These are phyloP conservation scores for Fusarium poae DNA, from an alignment of 2,329 filamentous ascomycete genomes.

Conservation along the genomic window DNA sequence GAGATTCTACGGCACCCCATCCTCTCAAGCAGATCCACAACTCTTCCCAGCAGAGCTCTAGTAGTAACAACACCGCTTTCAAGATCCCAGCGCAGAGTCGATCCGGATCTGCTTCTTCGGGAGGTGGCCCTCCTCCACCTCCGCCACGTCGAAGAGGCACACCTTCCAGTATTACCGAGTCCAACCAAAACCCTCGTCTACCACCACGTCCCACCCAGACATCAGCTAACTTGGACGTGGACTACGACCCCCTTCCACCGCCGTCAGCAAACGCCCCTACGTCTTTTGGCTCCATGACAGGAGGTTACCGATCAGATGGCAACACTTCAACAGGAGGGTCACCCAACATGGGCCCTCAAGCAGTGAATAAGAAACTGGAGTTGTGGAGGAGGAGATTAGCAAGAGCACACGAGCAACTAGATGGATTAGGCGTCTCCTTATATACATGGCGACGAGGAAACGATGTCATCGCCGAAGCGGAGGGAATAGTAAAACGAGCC, in stretches of 20 bases:
- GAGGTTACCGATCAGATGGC: conserved; percentile 50
- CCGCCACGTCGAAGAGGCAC: conserved; percentile 62
- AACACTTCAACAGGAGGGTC: conserved; percentile 53
- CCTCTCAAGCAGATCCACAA: conserved; percentile 59
- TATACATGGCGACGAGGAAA: conserved; percentile 80
- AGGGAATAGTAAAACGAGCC: conserved; percentile 71
- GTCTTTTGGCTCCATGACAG: conserved; percentile 44
- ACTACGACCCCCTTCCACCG: conserved; percentile 58
- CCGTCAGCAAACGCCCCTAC: conserved; percentile 46
- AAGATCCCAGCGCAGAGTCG: conserved; percentile 34
- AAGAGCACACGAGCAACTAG: conserved; percentile 72
- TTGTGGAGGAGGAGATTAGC: conserved; percentile 78
- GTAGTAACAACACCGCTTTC: conserved; percentile 35
- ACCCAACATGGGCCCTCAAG: conserved; percentile 53
- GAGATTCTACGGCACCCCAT: conserved; percentile 50
- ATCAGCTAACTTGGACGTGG: conserved; percentile 57
- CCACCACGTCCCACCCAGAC: conserved; percentile 50
- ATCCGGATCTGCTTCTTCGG: conserved; percentile 29
- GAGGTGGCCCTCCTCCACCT: conserved; percentile 59
- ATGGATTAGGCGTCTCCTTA: conserved; percentile 74
- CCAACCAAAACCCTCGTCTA: conserved; percentile 47
- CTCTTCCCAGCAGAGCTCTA: conserved; percentile 53
- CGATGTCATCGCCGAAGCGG: conserved; percentile 76
- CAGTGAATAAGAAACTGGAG: conserved; percentile 75
- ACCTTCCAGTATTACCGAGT: conserved; percentile 50